Evolutionary conservation across 2,329 filamentous ascomycete species (phyloP), one percentile per base, ranked within the genome.

Genomic region (Aspergillus intermedius): DNA sequence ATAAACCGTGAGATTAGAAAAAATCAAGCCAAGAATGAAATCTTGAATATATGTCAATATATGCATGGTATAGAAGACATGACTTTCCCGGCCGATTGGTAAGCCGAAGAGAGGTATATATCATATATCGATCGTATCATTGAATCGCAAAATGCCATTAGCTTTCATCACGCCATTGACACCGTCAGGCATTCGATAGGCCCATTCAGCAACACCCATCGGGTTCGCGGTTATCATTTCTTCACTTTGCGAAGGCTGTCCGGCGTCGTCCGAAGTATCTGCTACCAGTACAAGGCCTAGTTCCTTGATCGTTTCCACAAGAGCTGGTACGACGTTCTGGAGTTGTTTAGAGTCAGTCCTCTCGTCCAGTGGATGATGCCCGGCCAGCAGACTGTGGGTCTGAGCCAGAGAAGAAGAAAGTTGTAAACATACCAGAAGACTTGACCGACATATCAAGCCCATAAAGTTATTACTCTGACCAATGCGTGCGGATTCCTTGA

Each of bases 391-490:
- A 30, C 10, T 30, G 25, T 4, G 9, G 10, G 10, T 9, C 10
- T 3, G 10, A 30, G 25, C 25, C 25, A 30, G n/a, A n/a, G 6
- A 12, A 43, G 22, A 22, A 22, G 44, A 40, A 46, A 41, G 15
- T 22, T 78, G 85, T 62, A 5, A 12, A 12, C 37, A 40, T 77
- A 94, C 89, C 74, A 98, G 70, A 54, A 98, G 76, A 57, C 86
- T 81, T 28, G 88, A 91, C 58, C 85, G 90, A 71, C 91, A 96
- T 51, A 97, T 88, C 62, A 98, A 68, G 3, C 93, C 93, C 93
- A 98, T 98, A 57, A 98, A 88, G 66, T 98, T 98, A 67, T 98
- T 98, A 65, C 85, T 88, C 69, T 94, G 87, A 19, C 91, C 91
- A 63, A 95, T 89, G 54, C 91, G 81, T 12, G 96, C 93, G 4